Percentiles rank a stretch among this genome's conserved stretches.
Evolutionary conservation across 1,284 basidiomycete species (phyloP).

Genomic region (Inonotus obliquus): DNA sequence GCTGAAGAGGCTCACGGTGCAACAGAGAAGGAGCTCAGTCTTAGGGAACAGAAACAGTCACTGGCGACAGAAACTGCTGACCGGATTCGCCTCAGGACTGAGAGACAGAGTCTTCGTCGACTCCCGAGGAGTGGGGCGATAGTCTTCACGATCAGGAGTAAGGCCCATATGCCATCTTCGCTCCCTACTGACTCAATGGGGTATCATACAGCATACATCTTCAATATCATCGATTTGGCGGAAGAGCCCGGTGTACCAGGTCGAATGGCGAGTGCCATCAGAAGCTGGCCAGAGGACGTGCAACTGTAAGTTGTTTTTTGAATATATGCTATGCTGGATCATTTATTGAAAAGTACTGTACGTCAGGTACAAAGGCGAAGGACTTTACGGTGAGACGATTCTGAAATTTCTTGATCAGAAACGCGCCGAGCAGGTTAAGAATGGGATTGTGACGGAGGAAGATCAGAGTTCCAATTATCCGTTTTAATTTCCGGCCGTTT

Average conservation of each 20-base stretch:
- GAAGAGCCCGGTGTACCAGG: constrained; percentile 62
- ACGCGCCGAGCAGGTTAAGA: constrained; percentile 35
- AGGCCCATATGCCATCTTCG: not conserved
- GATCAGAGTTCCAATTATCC: constrained; percentile 13
- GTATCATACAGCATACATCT: constrained; percentile 25
- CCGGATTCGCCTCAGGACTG: constrained; percentile 57
- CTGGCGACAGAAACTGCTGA: constrained; percentile 32
- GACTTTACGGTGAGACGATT: constrained; percentile 41
- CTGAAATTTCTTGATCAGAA: constrained; percentile 45
- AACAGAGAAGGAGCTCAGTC: not conserved
- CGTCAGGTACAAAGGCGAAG: constrained; percentile 52
- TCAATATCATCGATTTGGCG: constrained; percentile 53
- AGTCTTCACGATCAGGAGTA: constrained; percentile 68
- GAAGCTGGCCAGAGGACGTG: constrained; percentile 68
- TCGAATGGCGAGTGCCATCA: constrained; percentile 61
- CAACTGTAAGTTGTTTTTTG: constrained; percentile 32
- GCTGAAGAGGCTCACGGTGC: not conserved
- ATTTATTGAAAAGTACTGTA: not conserved
- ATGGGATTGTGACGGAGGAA: constrained; percentile 24
- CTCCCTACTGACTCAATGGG: not conserved
- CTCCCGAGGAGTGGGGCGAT: constrained; percentile 64
- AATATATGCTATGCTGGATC: not conserved
- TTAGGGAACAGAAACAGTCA: not conserved
- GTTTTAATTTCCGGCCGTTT: not conserved
- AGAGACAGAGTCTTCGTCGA: constrained; percentile 70